Evolutionary conservation across 2,329 filamentous ascomycete species (phyloP).

Genomic region (Endoconidiophora laricicola): DNA sequence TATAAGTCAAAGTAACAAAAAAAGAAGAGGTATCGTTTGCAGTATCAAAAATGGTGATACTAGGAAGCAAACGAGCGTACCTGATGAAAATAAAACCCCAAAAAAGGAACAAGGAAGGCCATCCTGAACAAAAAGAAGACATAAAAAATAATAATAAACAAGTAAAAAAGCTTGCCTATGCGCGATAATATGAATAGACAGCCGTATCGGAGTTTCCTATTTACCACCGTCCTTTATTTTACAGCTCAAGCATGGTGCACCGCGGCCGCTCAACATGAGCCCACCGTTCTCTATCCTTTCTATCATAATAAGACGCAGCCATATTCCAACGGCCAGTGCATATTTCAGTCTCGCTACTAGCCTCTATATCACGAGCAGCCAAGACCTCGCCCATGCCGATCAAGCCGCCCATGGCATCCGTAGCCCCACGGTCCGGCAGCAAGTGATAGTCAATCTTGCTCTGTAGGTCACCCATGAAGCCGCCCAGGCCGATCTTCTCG

Average conservation of each 20-base stretch:
- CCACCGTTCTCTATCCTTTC: slow-evolving; percentile 33
- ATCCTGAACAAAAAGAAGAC: not conserved
- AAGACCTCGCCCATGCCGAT: slow-evolving; percentile 35
- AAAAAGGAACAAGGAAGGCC: too few relatives aligned
- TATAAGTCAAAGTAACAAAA: too few relatives aligned
- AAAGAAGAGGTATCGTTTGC: too few relatives aligned
- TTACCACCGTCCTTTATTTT: not conserved
- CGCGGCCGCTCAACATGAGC: slow-evolving; percentile 33
- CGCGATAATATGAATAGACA: not conserved
- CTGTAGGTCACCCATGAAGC: slow-evolving; percentile 43
- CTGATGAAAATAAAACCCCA: too few relatives aligned
- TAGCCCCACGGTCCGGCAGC: slow-evolving; percentile 36
- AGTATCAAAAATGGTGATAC: too few relatives aligned
- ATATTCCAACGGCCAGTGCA: slow-evolving; percentile 33
- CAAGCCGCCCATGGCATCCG: slow-evolving; percentile 39
- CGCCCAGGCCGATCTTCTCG: slow-evolving; percentile 38
- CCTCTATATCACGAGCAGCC: slow-evolving; percentile 29
- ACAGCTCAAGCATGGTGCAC: slow-evolving; percentile 21
- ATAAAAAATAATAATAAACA: not conserved
- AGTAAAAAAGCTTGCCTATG: not conserved
- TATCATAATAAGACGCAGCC: slow-evolving; percentile 21
- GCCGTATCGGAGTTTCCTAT: not conserved
- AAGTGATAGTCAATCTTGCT: slow-evolving; percentile 46
- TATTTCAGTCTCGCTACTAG: slow-evolving; percentile 22
- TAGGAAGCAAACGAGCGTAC: too few relatives aligned